Evolutionary conservation across 495 filamentous ascomycete genomes (phyloP).

Genomic region (Chaetomium tenue): DNA sequence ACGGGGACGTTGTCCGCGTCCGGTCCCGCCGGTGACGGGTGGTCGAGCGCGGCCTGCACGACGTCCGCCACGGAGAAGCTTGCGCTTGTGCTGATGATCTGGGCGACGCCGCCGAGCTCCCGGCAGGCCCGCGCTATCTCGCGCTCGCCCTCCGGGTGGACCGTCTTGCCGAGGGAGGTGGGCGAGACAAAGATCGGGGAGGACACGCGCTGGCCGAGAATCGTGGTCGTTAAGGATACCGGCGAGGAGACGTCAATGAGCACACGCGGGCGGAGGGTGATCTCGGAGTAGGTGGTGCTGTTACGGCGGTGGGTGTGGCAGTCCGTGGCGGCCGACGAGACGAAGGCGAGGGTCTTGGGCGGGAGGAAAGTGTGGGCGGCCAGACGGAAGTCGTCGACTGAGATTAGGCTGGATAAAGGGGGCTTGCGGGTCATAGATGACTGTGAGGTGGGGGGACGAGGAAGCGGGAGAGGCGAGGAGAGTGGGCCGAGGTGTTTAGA

Average conservation of each 20-base stretch:
- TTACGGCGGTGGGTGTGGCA: slow-evolving; percentile 58
- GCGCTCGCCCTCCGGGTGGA: slow-evolving; percentile 68
- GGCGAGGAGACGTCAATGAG: slow-evolving; percentile 60
- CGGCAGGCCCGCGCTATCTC: slow-evolving; percentile 65
- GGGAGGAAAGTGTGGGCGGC: slow-evolving; percentile 61
- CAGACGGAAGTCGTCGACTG: slow-evolving; percentile 67
- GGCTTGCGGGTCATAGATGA: slow-evolving; percentile 48
- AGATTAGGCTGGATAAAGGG: slow-evolving; percentile 67
- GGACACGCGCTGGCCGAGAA: slow-evolving; percentile 59
- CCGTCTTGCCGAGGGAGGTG: slow-evolving; percentile 71
- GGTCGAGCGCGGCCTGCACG: slow-evolving; percentile 24
- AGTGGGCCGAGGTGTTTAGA: slow-evolving; percentile 60
- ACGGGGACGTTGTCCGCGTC: slow-evolving; percentile 44
- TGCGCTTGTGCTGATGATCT: slow-evolving; percentile 68
- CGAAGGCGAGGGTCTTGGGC: slow-evolving; percentile 79
- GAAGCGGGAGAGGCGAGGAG: slow-evolving; percentile 20
- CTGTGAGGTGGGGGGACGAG: slow-evolving; percentile 12
- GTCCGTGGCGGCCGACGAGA: slow-evolving; percentile 78
- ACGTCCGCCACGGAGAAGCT: slow-evolving; percentile 66
- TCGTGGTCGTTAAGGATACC: slow-evolving; percentile 55
- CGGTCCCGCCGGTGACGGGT: neutral
- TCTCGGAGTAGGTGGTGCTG: slow-evolving; percentile 56
- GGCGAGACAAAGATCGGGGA: slow-evolving; percentile 70
- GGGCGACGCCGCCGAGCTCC: slow-evolving; percentile 42
- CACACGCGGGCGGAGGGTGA: slow-evolving; percentile 72